Evolutionary conservation across 306 rosid species (phyloP).

Genomic region (Benincasa hispida): DNA sequence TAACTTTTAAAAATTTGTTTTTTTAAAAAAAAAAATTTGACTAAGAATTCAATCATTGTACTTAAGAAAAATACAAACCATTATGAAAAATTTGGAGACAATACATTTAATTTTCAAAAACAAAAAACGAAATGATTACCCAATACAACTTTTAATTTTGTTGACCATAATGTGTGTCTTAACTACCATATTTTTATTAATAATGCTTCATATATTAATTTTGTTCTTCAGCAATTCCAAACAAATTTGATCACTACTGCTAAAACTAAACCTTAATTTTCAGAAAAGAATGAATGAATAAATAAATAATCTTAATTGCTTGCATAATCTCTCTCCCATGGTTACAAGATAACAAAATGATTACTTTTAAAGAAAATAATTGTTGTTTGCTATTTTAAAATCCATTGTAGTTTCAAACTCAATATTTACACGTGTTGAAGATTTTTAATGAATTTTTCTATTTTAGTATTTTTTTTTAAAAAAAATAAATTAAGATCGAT

Average conservation of each 20-base stretch:
- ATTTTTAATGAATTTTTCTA: background rate
- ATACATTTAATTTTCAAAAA: too few relatives aligned
- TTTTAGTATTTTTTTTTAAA: background rate
- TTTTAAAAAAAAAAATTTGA: too few relatives aligned
- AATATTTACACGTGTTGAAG: background rate
- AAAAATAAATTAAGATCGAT: too few relatives aligned
- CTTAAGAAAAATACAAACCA: too few relatives aligned
- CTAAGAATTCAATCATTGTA: too few relatives aligned
- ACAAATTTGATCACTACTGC: background rate
- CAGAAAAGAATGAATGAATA: too few relatives aligned
- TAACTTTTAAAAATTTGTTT: too few relatives aligned
- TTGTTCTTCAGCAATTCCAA: background rate
- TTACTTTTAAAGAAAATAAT: too few relatives aligned
- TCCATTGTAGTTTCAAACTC: background rate
- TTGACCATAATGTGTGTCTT: background rate
- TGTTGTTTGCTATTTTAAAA: background rate
- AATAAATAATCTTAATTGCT: background rate
- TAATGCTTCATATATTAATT: too few relatives aligned
- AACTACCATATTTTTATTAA: background rate
- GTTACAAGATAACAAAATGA: background rate
- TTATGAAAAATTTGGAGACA: too few relatives aligned
- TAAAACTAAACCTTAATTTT: background rate
- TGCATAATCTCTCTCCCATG: background rate
- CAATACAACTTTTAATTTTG: too few relatives aligned
- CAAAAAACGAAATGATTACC: too few relatives aligned